These are phyloP conservation scores for Annulohypoxylon truncatum DNA, from an alignment of 2,329 filamentous ascomycete species.

Conservation along the genomic window DNA sequence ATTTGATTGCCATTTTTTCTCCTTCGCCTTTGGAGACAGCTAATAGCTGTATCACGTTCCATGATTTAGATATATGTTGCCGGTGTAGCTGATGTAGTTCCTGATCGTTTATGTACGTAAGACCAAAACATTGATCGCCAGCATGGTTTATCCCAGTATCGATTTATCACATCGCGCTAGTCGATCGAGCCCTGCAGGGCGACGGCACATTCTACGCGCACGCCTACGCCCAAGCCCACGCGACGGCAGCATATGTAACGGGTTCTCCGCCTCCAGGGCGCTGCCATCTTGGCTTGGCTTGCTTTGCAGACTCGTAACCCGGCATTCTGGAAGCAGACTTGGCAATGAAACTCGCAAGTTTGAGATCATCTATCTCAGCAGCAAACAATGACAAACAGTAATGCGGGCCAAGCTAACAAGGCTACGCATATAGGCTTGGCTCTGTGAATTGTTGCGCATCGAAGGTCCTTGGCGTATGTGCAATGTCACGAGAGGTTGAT, in stretches of 20 bases:
- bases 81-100: not conserved
- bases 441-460: slow-evolving; percentile 28
- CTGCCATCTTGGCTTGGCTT: slow-evolving; percentile 36
- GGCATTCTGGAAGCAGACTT: slow-evolving; percentile 44
- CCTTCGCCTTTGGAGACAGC: slow-evolving; percentile 7
- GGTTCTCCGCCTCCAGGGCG: slow-evolving; percentile 24
- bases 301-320: slow-evolving; percentile 40
- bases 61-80: not conserved
- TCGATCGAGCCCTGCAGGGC: slow-evolving; percentile 36
- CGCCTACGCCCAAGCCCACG: slow-evolving; percentile 4
- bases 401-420: slow-evolving; percentile 46
- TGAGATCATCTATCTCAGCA: slow-evolving; percentile 35
- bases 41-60: slow-evolving; percentile 23
- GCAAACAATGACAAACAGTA: slow-evolving; percentile 31
- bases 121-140: slow-evolving; percentile 37
- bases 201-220: slow-evolving; percentile 16
- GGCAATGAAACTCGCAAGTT: slow-evolving; percentile 45
- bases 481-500: slow-evolving; percentile 41
- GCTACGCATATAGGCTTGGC: slow-evolving; percentile 40
- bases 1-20: not conserved
- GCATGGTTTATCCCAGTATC: slow-evolving; percentile 37
- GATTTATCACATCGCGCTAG: slow-evolving; percentile 35
- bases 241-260: slow-evolving; percentile 23
- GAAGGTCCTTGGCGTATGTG: slow-evolving; percentile 43
- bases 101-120: slow-evolving; percentile 30